Percentiles rank a stretch among this genome's conserved stretches.
phyloP scores from a whole-genome alignment of 2,329 filamentous ascomycete species.

The Diaporthe sp. region DNA sequence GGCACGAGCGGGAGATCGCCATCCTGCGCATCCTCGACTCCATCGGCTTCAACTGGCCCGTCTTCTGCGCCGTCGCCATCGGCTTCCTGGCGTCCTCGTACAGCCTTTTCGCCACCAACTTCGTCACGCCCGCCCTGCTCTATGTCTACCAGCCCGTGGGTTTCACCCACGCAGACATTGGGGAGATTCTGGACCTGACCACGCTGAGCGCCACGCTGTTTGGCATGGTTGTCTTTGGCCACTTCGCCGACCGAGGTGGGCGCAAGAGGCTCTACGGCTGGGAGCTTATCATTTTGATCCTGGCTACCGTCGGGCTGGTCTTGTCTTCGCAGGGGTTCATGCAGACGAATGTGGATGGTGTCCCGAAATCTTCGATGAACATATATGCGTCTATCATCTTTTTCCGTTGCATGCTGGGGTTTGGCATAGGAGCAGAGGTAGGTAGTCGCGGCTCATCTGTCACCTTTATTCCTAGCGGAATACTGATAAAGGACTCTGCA shows the following conservation, averaged over 20 bases:
- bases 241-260: constrained; percentile 38
- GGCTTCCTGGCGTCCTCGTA: constrained; percentile 49
- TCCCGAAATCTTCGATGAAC: constrained; percentile 42
- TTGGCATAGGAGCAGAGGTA: constrained; percentile 48
- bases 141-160: constrained; percentile 44
- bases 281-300: constrained; percentile 38
- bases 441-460: background rate
- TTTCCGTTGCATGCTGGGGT: constrained; percentile 44
- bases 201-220: constrained; percentile 31
- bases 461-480: background rate
- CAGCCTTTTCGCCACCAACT: constrained; percentile 47
- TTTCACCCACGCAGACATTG: background rate
- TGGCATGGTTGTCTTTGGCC: constrained; percentile 37
- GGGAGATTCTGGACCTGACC: constrained; percentile 38
- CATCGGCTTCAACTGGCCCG: constrained; percentile 44
- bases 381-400: constrained; percentile 44
- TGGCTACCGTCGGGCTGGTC: constrained; percentile 37
- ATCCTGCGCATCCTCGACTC: constrained; percentile 36
- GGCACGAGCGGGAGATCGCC: constrained; percentile 33
- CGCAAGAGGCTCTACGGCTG: constrained; percentile 40
- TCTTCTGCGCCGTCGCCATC: constrained; percentile 45
- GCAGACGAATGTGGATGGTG: background rate
- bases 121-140: constrained; percentile 45
- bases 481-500: constrained; percentile 30
- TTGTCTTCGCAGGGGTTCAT: constrained; percentile 38